Evolutionary conservation across 805 yeast genomes (phyloP).

Genomic region (Zygoascus biomembranicola): DNA sequence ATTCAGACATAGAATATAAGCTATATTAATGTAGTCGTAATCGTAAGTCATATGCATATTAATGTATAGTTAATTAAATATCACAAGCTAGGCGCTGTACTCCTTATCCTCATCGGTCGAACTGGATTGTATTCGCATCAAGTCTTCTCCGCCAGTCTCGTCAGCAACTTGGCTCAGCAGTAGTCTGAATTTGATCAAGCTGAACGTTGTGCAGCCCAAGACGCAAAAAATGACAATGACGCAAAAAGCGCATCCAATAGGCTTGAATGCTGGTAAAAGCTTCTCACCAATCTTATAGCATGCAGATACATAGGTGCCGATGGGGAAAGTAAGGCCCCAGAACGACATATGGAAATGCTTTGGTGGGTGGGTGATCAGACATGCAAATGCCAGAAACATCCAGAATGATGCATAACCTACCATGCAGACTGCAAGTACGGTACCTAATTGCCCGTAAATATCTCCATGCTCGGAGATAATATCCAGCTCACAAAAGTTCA

Average conservation of each 20-base stretch:
- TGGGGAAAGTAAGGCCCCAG: conserved; percentile 89
- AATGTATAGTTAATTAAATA: not conserved
- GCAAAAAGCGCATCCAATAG: conserved; percentile 55
- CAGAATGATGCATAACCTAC: conserved; percentile 53
- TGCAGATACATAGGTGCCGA: conserved; percentile 72
- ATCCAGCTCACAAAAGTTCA: conserved; percentile 39
- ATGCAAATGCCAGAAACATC: conserved; percentile 36
- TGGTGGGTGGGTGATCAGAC: conserved; percentile 29
- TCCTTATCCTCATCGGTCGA: not conserved
- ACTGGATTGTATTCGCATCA: not conserved
- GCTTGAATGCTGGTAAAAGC: conserved; percentile 50
- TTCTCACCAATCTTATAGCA: conserved; percentile 42
- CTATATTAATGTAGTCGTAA: too few species aligned
- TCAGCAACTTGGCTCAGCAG: conserved; percentile 9
- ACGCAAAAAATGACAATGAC: conserved; percentile 37
- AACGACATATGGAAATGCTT: conserved; percentile 42
- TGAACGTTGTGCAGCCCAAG: conserved; percentile 27
- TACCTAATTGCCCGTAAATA: conserved; percentile 21
- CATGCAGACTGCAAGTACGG: conserved; percentile 37
- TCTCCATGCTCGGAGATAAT: conserved; percentile 12
- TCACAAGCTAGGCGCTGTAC: not conserved
- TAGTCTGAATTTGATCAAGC: not conserved
- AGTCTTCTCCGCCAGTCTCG: conserved; percentile 11
- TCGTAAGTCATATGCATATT: too few species aligned
- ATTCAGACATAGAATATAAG: not conserved